Evolutionary conservation across 2,329 filamentous ascomycete genomes (phyloP).

Genomic region (Aspergillus calidoustus): DNA sequence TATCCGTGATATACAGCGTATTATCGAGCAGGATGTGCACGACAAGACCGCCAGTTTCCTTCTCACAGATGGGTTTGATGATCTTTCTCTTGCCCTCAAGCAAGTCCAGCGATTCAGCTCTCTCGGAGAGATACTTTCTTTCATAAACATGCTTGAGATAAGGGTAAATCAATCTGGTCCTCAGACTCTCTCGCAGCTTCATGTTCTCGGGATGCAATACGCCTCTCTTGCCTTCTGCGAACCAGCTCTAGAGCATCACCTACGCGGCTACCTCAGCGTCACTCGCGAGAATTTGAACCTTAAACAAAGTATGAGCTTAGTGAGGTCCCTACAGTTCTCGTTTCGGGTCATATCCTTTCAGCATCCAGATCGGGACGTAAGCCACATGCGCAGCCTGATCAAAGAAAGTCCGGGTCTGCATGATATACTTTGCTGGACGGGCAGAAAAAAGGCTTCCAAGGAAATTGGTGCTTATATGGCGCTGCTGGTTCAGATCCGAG

Average conservation of each 20-base stretch:
- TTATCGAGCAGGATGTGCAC: conserved; percentile 32
- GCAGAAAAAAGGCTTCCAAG: not conserved
- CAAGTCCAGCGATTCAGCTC: conserved; percentile 30
- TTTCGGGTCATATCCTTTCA: conserved; percentile 30
- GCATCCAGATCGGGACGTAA: conserved; percentile 25
- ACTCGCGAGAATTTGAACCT: not conserved
- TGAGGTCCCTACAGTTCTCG: conserved; percentile 28
- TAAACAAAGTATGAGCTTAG: conserved; percentile 24
- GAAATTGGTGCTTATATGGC: conserved; percentile 27
- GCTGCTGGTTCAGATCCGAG: conserved; percentile 33
- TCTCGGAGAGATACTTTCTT: conserved; percentile 36
- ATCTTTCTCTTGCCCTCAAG: conserved; percentile 27
- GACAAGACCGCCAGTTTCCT: conserved; percentile 10
- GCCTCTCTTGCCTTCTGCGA: conserved; percentile 36
- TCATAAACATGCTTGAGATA: conserved; percentile 35
- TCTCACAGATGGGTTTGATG: conserved; percentile 15
- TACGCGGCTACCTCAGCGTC: conserved; percentile 25
- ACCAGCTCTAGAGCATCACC: conserved; percentile 34
- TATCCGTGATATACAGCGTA: conserved; percentile 26
- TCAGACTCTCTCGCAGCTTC: conserved; percentile 18
- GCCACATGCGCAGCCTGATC: conserved; percentile 27
- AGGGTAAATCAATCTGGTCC: conserved; percentile 31
- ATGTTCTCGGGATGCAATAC: conserved; percentile 35
- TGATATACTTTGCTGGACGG: conserved; percentile 25
- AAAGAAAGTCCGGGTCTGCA: conserved; percentile 30